Evolutionary conservation across 306 rosid genomes (phyloP).

Genomic region (peach (Prunus persica)): Prunus_persica_NCBIv2 NC_034016.1:22391001-22391500

Average conservation of each 20-base stretch:
- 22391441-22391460: constrained; percentile 59
- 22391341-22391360: constrained; percentile 52
- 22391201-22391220: constrained; percentile 1
- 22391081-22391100: constrained; percentile 45
- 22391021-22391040: background rate
- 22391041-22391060: background rate
- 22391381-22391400: constrained; percentile 61
- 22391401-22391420: constrained; percentile 48
- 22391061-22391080: background rate
- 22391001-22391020: constrained; percentile 3
- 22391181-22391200: constrained; percentile 50
- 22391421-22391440: constrained; percentile 71
- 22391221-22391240: background rate
- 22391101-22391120: constrained; percentile 78
- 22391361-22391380: constrained; percentile 86
- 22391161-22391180: constrained; percentile 68
- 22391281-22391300: background rate
- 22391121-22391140: constrained; percentile 64
- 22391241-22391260: background rate
- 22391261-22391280: constrained; percentile 1
- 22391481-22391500: constrained; percentile 24
- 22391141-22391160: constrained; percentile 66
- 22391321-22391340: constrained; percentile 19
- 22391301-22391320: background rate
- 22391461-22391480: constrained; percentile 10